Evolutionary conservation across 371 early-diverging fungal species (phyloP).

Genomic region (Fennellomyces sp.): DNA sequence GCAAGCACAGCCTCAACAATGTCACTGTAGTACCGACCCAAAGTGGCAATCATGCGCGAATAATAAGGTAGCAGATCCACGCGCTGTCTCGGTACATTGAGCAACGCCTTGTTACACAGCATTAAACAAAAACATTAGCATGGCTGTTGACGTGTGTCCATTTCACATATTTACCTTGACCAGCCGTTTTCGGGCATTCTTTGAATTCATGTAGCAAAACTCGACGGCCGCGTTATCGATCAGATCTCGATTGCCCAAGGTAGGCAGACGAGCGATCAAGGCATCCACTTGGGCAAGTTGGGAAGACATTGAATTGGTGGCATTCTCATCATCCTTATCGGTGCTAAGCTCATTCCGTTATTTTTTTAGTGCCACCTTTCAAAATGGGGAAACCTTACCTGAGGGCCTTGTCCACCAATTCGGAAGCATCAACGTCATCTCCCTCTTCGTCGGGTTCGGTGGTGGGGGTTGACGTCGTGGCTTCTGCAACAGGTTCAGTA

Average conservation of each 20-base stretch:
- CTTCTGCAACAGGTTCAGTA: constrained; percentile 1
- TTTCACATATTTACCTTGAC: constrained; percentile 44
- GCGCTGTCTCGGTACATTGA: constrained; percentile 81
- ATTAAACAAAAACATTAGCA: constrained; percentile 1
- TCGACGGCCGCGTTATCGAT: constrained; percentile 92
- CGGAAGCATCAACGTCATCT: constrained; percentile 17
- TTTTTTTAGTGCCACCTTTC: not conserved
- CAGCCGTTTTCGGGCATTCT: constrained; percentile 76
- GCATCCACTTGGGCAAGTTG: constrained; percentile 66
- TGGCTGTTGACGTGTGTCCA: not conserved
- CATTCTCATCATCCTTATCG: constrained; percentile 46
- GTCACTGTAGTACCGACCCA: constrained; percentile 86
- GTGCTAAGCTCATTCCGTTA: not conserved
- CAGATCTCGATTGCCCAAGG: constrained; percentile 78
- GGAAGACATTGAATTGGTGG: constrained; percentile 42
- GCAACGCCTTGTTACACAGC: constrained; percentile 51
- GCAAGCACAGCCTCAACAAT: constrained; percentile 74
- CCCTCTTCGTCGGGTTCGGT: constrained; percentile 23
- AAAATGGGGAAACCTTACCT: constrained; percentile 17
- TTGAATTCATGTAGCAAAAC: constrained; percentile 90
- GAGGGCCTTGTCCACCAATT: constrained; percentile 38
- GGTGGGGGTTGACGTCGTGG: constrained; percentile 19
- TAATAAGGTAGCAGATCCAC: constrained; percentile 91
- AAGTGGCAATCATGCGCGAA: constrained; percentile 85
- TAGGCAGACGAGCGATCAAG: constrained; percentile 77